Conservation (phyloP, 2,329 filamentous ascomycete species). For the Aureobasidium lini region DNA sequence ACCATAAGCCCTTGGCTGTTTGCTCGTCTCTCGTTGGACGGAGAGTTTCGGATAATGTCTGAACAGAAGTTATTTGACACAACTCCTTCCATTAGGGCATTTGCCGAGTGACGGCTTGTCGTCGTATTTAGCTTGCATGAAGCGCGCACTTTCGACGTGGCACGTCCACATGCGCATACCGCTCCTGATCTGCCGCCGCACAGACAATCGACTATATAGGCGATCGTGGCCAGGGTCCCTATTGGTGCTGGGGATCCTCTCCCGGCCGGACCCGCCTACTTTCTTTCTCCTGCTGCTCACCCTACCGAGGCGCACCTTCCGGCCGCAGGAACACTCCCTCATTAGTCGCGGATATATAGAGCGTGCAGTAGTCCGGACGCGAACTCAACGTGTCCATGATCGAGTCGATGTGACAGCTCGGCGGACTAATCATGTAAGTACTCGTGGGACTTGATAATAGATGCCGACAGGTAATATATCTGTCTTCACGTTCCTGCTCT, state of each 20-base stretch:
- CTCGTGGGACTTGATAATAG: not conserved
- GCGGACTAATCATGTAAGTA: not conserved
- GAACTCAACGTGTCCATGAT: slow-evolving; percentile 9
- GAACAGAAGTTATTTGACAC: not conserved
- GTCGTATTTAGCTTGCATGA: slow-evolving; percentile 8
- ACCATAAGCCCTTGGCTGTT: not conserved
- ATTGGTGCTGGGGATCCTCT: not conserved
- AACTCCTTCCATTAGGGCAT: not conserved
- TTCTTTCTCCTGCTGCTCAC: not conserved
- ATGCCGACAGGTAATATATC: not conserved
- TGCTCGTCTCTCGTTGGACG: not conserved
- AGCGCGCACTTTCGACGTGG: slow-evolving; percentile 9
- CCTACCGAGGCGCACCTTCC: not conserved
- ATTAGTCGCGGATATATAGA: not conserved
- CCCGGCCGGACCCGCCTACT: slow-evolving; percentile 4
- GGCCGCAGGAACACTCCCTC: not conserved
- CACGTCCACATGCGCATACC: slow-evolving; percentile 11
- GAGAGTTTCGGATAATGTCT: not conserved
- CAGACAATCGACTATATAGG: slow-evolving; percentile 9
- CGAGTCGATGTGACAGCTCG: not conserved
- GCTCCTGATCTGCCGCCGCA: slow-evolving; percentile 11
- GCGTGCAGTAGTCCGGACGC: slow-evolving; percentile 7
- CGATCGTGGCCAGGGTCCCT: not conserved
- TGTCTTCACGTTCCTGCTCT: not conserved
- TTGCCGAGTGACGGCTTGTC: not conserved